These are phyloP conservation scores for Westerdykella ornata DNA, from an alignment of 2,329 filamentous ascomycete genomes.

Conservation along the genomic window DNA sequence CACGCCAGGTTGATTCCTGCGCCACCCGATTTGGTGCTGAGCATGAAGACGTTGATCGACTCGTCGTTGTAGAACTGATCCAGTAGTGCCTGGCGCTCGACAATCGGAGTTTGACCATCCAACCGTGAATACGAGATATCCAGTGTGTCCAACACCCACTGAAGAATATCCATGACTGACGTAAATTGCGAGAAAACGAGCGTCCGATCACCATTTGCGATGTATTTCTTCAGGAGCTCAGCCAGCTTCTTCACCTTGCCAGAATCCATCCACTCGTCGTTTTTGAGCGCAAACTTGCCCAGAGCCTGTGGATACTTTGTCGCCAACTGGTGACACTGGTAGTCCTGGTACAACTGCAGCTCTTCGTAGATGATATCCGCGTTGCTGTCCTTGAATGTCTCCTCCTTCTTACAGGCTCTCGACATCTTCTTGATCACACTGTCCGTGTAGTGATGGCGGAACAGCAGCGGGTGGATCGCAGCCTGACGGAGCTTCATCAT, in stretches of 20 bases:
- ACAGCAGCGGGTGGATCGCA: slow-evolving; percentile 83
- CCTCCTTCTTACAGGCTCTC: slow-evolving; percentile 65
- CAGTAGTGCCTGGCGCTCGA: slow-evolving; percentile 78
- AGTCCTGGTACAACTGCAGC: slow-evolving; percentile 52
- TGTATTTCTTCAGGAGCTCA: slow-evolving; percentile 65
- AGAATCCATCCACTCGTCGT: slow-evolving; percentile 61
- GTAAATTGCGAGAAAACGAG: slow-evolving; percentile 93
- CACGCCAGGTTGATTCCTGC: slow-evolving; percentile 93
- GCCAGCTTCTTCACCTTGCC: slow-evolving; percentile 83
- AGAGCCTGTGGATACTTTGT: slow-evolving; percentile 47
- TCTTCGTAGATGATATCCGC: slow-evolving; percentile 50
- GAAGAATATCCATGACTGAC: slow-evolving; percentile 82
- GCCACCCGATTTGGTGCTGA: slow-evolving; percentile 91
- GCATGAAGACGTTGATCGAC: slow-evolving; percentile 79
- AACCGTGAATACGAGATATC: slow-evolving; percentile 75
- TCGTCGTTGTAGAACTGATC: slow-evolving; percentile 74
- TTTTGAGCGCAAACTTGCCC: slow-evolving; percentile 51
- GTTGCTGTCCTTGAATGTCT: slow-evolving; percentile 48
- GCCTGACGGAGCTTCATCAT: slow-evolving; percentile 91
- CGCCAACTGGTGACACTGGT: slow-evolving; percentile 55
- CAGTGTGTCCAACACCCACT: slow-evolving; percentile 68
- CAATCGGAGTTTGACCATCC: slow-evolving; percentile 75
- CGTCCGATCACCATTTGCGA: slow-evolving; percentile 73
- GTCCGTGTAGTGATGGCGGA: slow-evolving; percentile 73
- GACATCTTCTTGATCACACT: slow-evolving; percentile 69